Percentiles rank a stretch among this genome's conserved stretches.
Evolutionary conservation across 2,329 filamentous ascomycete genomes (phyloP).

Genomic region (Aspergillus ibericus): DNA sequence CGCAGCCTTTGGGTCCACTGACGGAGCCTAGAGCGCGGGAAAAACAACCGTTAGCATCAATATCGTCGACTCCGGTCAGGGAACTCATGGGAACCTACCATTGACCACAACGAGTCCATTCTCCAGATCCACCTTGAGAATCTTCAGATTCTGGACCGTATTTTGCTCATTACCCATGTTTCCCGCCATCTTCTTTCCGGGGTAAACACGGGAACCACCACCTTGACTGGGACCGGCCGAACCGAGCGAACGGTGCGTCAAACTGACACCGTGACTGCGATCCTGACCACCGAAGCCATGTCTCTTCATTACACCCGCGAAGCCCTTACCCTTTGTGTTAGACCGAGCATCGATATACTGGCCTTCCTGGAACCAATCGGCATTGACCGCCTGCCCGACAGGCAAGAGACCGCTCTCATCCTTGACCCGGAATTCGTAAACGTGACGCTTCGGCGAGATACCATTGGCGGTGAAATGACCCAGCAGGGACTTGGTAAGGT

Average conservation of each 20-base stretch:
- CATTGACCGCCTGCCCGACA: constrained; percentile 72
- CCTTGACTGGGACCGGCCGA: constrained; percentile 87
- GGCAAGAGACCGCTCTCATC: constrained; percentile 69
- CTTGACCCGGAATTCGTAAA: constrained; percentile 85
- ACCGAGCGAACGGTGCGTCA: constrained; percentile 90
- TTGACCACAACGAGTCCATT: constrained; percentile 86
- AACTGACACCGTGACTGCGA: constrained; percentile 91
- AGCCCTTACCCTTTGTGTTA: constrained; percentile 83
- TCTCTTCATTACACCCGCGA: constrained; percentile 96
- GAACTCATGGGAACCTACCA: constrained; percentile 51
- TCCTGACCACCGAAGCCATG: constrained; percentile 87
- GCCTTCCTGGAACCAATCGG: constrained; percentile 88
- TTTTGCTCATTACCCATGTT: constrained; percentile 88
- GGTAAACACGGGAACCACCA: constrained; percentile 84
- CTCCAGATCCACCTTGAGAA: constrained; percentile 82
- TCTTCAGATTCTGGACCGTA: constrained; percentile 87
- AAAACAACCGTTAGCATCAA: constrained; percentile 1
- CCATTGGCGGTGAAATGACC: constrained; percentile 84
- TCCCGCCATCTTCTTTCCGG: constrained; percentile 97
- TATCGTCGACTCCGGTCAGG: too few species aligned
- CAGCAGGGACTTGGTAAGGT: constrained; percentile 77
- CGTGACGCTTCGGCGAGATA: constrained; percentile 77
- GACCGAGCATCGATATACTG: constrained; percentile 86
- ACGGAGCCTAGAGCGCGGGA: constrained; percentile 58
- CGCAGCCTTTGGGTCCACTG: constrained; percentile 80